phyloP scores from a whole-genome alignment of 1,139 yeast genomes.

The Scheffersomyces quercinus region DNA sequence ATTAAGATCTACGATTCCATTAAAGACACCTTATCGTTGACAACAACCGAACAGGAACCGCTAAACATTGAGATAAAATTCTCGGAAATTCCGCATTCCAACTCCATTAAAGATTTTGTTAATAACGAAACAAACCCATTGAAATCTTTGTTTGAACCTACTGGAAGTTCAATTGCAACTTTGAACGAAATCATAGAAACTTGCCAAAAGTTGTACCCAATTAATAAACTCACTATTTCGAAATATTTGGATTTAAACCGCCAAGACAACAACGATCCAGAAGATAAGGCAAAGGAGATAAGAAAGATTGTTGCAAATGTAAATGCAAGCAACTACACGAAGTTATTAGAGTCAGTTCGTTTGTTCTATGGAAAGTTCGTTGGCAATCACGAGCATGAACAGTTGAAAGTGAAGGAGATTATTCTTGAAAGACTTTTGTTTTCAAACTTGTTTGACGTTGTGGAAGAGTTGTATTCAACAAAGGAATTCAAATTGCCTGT shows the following conservation, averaged over 20 bases:
- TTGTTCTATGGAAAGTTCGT: constrained; percentile 28
- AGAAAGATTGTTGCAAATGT: constrained; percentile 31
- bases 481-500: constrained; percentile 14
- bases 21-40: constrained; percentile 20
- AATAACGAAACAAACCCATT: constrained; percentile 13
- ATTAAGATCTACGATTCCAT: constrained; percentile 32
- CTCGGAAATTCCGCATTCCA: not conserved
- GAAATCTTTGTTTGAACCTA: constrained; percentile 22
- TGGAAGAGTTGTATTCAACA: constrained; percentile 19
- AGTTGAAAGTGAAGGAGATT: not conserved
- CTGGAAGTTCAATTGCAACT: constrained; percentile 17
- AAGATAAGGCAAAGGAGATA: constrained; percentile 24
- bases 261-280: constrained; percentile 9
- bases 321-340: constrained; percentile 33
- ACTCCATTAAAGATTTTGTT: not conserved
- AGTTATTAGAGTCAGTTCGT: constrained; percentile 22
- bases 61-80: not conserved
- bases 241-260: constrained; percentile 34
- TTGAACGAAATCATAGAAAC: constrained; percentile 32
- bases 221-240: constrained; percentile 40
- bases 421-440: constrained; percentile 43
- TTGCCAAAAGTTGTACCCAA: constrained; percentile 44
- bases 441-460: constrained; percentile 34
- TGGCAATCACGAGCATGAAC: constrained; percentile 22
- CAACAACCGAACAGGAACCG: constrained; percentile 1